Base-by-base conservation (phyloP, 371 early-diverging fungal species). In the Chytridium lagenaria region DNA sequence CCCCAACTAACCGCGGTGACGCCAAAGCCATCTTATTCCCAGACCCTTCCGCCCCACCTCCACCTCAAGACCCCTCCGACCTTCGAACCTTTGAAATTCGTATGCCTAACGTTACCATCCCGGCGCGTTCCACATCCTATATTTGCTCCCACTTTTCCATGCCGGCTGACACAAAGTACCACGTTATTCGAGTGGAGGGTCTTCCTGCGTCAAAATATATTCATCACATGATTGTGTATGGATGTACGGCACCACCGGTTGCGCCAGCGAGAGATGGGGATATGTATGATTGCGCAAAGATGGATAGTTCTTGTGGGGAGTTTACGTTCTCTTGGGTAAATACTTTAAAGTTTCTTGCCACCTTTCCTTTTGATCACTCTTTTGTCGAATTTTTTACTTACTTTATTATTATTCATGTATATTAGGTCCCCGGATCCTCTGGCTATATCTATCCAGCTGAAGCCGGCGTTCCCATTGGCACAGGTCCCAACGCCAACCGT, bases 161-260 rank as follows among this genome's bases (percentile, higher is more conserved):
- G 26, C 73, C 73, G n/a, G 12, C 64, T 5, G 73, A 73, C 38
- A 1, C 30, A 36, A 73, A 68, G 51, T 73, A 73, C 38, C 73
- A 73, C 36, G 59, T 68, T 44, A 59, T 73, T 0, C 50, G 51
- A 37, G 67, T 52, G 33, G 61, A 73, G 37, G 73, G 55, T 0
- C n/a, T 73, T 7, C 49, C 68, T 1, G 26, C 5, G 34, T 36
- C 50, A 30, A 72, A 67, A 67, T 72, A 63, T 16, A 31, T 73
- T 7, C 73, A 73, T 33, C 73, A 73, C 38, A 73, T 73, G 59
- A 59, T 73, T 30, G 37, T 68, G 12, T 73, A 59, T 50, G 69
- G 69, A 28, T 73, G 73, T 50, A 31, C 26, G 15, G 19, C 63
- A 34, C 36, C 63, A 15, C 63, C 63, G 5, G 33, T 34, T 12